Evolutionary conservation across 1,284 basidiomycete species (phyloP).

Genomic region (Trametes pubescens): DNA sequence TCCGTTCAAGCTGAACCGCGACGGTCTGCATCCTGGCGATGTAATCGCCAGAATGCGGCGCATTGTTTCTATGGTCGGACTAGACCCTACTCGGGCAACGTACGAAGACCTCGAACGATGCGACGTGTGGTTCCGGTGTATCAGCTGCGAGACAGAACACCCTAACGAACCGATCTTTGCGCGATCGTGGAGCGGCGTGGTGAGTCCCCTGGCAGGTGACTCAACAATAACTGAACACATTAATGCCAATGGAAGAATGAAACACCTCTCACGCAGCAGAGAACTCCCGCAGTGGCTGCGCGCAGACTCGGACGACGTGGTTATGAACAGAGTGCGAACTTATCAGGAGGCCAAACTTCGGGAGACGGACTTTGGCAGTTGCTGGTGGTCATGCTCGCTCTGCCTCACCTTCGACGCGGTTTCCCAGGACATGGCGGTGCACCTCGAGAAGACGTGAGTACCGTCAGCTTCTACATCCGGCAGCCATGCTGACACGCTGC

Average conservation of each 20-base stretch:
- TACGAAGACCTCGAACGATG: conserved; percentile 3
- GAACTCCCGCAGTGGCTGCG: neutral
- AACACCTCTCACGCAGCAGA: too few species aligned
- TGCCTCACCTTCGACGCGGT: neutral
- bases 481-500: neutral
- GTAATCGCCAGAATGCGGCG: neutral
- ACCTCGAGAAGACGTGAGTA: neutral
- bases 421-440: neutral
- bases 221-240: neutral
- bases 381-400: neutral
- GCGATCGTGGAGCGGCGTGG: neutral
- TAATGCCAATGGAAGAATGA: too few species aligned
- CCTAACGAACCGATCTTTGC: neutral
- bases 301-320: neutral
- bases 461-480: neutral
- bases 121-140: conserved; percentile 3
- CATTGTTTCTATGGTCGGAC: conserved; percentile 6
- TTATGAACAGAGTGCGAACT: neutral
- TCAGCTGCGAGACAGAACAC: neutral
- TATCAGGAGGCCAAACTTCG: neutral
- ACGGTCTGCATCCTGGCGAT: neutral
- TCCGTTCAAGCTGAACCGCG: neutral
- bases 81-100: conserved; percentile 9
- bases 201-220: neutral
- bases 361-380: neutral